phyloP scores from a whole-genome alignment of 2,329 filamentous ascomycete genomes.

The Trichoderma koningii region DNA sequence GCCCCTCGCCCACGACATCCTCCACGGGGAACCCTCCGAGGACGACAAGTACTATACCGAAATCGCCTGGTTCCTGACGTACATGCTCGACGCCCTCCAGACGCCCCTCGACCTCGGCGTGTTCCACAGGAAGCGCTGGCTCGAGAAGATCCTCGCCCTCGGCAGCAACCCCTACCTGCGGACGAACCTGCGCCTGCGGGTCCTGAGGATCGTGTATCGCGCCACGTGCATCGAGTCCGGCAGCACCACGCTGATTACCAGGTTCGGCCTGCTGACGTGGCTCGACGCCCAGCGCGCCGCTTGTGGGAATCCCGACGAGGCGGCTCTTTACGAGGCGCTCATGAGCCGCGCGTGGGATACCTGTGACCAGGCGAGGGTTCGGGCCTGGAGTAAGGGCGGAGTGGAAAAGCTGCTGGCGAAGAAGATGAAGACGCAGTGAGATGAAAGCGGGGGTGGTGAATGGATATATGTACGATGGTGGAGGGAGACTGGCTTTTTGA shows the following conservation, averaged over 20 bases:
- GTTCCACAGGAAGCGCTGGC: constrained; percentile 64
- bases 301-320: constrained; percentile 46
- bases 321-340: constrained; percentile 55
- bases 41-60: constrained; percentile 75
- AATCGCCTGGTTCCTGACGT: constrained; percentile 71
- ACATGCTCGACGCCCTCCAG: constrained; percentile 68
- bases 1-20: constrained; percentile 65
- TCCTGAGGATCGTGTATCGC: constrained; percentile 64
- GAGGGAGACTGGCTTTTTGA: constrained; percentile 15
- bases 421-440: neutral
- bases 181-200: constrained; percentile 59
- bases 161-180: constrained; percentile 68
- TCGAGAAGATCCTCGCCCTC: constrained; percentile 73
- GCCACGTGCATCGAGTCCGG: constrained; percentile 69
- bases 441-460: neutral
- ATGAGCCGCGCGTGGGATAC: constrained; percentile 62
- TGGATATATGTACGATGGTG: constrained; percentile 28
- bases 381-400: constrained; percentile 64
- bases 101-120: constrained; percentile 60
- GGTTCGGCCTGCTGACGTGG: constrained; percentile 76
- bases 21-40: constrained; percentile 66
- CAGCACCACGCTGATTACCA: constrained; percentile 77
- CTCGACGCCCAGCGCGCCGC: constrained; percentile 61
- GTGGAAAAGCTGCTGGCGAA: constrained; percentile 37
- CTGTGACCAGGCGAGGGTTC: constrained; percentile 66